phyloP scores from a whole-genome alignment of 768 basidiomycete genomes.

The Galerina sulciceps region DNA sequence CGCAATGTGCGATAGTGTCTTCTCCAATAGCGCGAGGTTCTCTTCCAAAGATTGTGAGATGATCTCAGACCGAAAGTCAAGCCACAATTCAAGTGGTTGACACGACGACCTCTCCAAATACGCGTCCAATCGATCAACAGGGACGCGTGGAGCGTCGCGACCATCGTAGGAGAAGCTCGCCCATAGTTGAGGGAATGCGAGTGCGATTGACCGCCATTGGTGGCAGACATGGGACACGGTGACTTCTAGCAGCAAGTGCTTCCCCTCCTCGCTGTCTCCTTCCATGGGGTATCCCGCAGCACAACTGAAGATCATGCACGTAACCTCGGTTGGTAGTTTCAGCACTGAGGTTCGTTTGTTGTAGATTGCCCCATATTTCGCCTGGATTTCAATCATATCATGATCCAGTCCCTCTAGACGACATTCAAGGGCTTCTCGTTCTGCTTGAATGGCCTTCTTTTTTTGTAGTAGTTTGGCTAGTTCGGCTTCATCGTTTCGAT shows the following conservation, averaged over 20 bases:
- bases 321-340: slow-evolving; percentile 23
- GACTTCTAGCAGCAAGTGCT: slow-evolving; percentile 16
- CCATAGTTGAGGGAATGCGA: slow-evolving; percentile 23
- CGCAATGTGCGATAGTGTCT: not conserved
- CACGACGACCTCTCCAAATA: slow-evolving; percentile 23
- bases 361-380: slow-evolving; percentile 18
- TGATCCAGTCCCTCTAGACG: not conserved
- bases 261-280: not conserved
- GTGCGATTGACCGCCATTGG: slow-evolving; percentile 21
- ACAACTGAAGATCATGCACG: slow-evolving; percentile 20
- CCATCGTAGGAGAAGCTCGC: slow-evolving; percentile 18
- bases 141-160: not conserved
- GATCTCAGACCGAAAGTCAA: slow-evolving; percentile 13
- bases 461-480: not conserved
- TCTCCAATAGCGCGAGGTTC: not conserved
- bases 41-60: not conserved
- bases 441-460: not conserved
- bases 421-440: not conserved
- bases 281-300: not conserved
- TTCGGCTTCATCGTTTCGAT: not conserved
- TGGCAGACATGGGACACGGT: slow-evolving; percentile 26
- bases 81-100: slow-evolving; percentile 18
- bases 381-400: slow-evolving; percentile 15
- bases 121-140: slow-evolving; percentile 21
- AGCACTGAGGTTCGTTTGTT: slow-evolving; percentile 14